phyloP scores from a whole-genome alignment of 441 rosid species.

The California macrophylla region DNA sequence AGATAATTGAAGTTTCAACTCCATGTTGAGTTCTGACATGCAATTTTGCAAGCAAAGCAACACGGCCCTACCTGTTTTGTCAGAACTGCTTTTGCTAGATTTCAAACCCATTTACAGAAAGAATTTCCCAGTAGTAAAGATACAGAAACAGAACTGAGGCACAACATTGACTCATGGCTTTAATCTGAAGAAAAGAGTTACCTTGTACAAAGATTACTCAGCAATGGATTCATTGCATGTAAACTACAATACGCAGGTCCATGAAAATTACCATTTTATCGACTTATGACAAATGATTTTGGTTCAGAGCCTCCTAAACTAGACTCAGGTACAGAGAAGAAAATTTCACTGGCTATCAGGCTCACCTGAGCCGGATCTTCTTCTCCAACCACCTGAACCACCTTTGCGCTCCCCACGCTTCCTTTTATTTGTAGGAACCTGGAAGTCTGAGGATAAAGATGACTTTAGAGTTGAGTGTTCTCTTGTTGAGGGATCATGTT shows the following conservation, averaged over 20 bases:
- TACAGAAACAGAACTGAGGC: background rate
- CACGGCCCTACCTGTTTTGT: background rate
- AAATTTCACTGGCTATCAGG: constrained; percentile 56
- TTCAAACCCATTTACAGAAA: background rate
- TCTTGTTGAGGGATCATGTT: constrained; percentile 26
- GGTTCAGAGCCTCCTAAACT: background rate
- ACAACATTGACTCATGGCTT: background rate
- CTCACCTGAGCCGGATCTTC: constrained; percentile 47
- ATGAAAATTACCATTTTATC: background rate
- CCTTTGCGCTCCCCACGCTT: constrained; percentile 80
- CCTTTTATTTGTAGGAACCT: constrained; percentile 71
- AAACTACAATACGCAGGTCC: constrained; percentile 2
- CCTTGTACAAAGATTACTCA: background rate
- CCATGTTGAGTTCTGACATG: background rate
- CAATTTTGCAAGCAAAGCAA: constrained; percentile 2
- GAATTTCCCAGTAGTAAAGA: background rate
- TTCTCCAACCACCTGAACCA: constrained; percentile 65
- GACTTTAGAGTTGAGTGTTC: constrained; percentile 47
- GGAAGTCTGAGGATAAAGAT: constrained; percentile 58
- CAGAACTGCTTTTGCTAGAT: background rate
- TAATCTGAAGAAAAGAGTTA: background rate
- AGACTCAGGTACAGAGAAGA: background rate
- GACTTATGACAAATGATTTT: background rate
- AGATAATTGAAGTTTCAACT: background rate
- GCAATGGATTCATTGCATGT: background rate